A percentile compares a stretch with the other conserved stretches of the same genome.
Conservation (phyloP, 495 filamentous ascomycete genomes). For the Amphirosellinia nigrospora region DNA sequence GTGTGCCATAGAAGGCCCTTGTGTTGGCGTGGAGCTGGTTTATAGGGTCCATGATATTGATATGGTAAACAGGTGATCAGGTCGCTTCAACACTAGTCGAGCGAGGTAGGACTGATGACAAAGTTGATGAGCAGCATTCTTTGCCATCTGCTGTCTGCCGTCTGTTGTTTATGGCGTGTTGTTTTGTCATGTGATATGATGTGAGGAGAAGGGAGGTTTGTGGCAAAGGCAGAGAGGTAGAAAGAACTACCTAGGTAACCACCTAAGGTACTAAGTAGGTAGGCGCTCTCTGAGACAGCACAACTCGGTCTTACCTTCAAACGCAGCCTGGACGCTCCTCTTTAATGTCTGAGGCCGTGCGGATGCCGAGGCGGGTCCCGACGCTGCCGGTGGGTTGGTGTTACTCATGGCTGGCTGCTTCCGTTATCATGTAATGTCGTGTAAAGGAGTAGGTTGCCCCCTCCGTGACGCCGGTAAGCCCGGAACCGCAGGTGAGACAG, state of each 20-base stretch:
- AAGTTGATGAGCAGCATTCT: no score
- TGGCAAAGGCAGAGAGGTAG: background rate
- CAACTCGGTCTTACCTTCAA: constrained; percentile 73
- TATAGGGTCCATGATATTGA: background rate
- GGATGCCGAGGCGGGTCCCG: constrained; percentile 50
- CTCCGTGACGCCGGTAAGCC: constrained; percentile 21
- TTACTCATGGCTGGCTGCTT: constrained; percentile 46
- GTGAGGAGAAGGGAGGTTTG: background rate
- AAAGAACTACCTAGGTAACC: background rate
- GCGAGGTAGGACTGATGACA: no score
- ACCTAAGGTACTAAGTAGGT: no score
- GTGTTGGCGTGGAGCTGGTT: background rate
- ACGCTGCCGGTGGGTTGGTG: constrained; percentile 51
- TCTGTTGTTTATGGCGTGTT: no score
- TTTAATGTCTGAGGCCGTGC: constrained; percentile 65
- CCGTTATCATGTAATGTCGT: constrained; percentile 17
- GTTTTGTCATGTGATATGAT: background rate
- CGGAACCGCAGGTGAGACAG: constrained; percentile 10
- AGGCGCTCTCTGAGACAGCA: background rate
- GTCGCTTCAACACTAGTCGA: constrained; percentile 8
- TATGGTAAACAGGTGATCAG: background rate
- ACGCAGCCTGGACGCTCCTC: constrained; percentile 74
- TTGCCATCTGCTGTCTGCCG: background rate
- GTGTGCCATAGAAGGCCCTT: constrained; percentile 1
- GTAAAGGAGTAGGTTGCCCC: background rate